Base-by-base conservation (phyloP, 257 asterid species). In the Solanum corneliomulleri region DNA sequence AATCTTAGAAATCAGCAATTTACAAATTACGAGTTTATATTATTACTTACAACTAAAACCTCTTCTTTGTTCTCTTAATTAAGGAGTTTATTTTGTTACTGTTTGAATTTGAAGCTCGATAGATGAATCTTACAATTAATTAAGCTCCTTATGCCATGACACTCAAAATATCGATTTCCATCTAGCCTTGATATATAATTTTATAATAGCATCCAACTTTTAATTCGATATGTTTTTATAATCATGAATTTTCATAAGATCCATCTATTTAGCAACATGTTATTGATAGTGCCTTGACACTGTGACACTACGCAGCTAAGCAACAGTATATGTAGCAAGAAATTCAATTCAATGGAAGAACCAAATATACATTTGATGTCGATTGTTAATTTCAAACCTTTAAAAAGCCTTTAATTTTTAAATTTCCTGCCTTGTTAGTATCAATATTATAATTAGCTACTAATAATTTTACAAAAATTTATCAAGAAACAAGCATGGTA, bases 111-210 rank as follows among this genome's bases (percentile, higher is more conserved):
- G 56, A 39, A 39, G 56, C 23, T 52, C 4, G 62, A 52, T 18
- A 3, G 23, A 0, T 6, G 62, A 23, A 1, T 16, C 7, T 2
- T 52, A 52, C 23, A 52, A 5, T 52, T 33, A 33, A 33, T 33
- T 0, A 52, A 6, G n/a, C 18, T 10, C 10, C n/a, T 16, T 1
- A 0, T 18, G 2, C 7, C 62, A 6, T 1, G 18, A 9, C 3
- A 18, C 7, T 56, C 23, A 7, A 56, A 10, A 11, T 1, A 5
- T 56, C 4, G 1, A 56, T 16, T 18, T 3, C 4, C n/a, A 0
- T 56, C 64, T 3, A 18, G 4, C n/a, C 3, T 0, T 0, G 1
- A 56, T 56, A 18, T 9, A 56, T 16, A 0, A 0, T 18, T 56
- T 16, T 49, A 18, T 56, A 0, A 56, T 7, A 56, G 5, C 2